Evolutionary conservation across 2,329 filamentous ascomycete species (phyloP), one percentile per base, ranked within the genome.

Genomic region (Colletotrichum acutatum): DNA sequence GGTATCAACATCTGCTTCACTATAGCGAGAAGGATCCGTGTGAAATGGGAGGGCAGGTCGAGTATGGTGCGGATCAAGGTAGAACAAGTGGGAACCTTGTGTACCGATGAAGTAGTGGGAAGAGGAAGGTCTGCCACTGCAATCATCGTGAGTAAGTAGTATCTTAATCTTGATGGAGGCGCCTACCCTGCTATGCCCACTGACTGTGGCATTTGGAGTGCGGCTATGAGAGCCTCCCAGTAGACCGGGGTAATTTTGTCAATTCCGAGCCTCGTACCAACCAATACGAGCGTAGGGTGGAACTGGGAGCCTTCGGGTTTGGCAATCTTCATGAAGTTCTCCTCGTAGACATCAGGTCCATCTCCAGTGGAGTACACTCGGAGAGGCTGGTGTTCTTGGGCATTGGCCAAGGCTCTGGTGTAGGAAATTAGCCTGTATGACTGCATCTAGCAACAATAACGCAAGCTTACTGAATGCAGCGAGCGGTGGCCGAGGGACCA

Each of bases 161-260:
- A 56, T 32, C 14, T 59, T 16, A 1, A 28, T 26, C 16, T 26
- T 19, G 58, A 24, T 59, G 28, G 5, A 58, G 30, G 16, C 30
- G 79, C 89, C 82, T 88, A 97, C 95, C 95, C 97, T 78, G 97
- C 97, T 75, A 99, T 98, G 12, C 97, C 97, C 63, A 98, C 92
- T n/a, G 95, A 97, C 80, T 98, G 97, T 8, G 92, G 90, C 86
- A 97, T 94, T 81, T 97, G 94, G 65, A 99, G 85, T 24, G 94
- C 90, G 24, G 93, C 89, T 78, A 95, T 95, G 42, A 99, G 87
- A n/a, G 95, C 94, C 80, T 97, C 94, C 91, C 96, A 97, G 79
- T 99, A 99, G 2, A 97, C 94, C 0, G 94, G 93, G 1, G 95
- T 99, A 77, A 98, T 93, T 79, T 97, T 95, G 76, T 98, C 96